These are phyloP conservation scores for Cenchrus purpureus DNA, from an alignment of 176 grass and related monocot species.

Conservation along the genomic window DNA sequence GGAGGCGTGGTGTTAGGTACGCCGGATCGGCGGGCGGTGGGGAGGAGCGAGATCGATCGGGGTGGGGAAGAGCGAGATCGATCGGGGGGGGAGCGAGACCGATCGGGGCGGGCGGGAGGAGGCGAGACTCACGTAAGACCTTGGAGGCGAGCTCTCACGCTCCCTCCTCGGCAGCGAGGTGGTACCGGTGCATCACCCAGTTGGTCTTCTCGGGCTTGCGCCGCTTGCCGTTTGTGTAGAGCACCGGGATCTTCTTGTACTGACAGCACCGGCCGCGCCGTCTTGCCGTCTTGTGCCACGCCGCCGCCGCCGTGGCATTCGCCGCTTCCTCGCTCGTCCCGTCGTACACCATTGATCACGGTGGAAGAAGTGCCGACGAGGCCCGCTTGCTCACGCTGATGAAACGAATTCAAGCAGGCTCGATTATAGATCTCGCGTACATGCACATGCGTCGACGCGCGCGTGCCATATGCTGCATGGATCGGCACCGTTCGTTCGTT, in stretches of 20 bases:
- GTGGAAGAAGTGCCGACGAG: slow-evolving; percentile 93
- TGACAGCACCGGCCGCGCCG: slow-evolving; percentile 70
- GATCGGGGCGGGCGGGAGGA: too few relatives aligned
- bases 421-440: too few relatives aligned
- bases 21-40: too few relatives aligned
- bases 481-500: not conserved
- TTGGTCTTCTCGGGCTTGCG: slow-evolving; percentile 91
- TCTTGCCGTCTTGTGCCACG: slow-evolving; percentile 98
- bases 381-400: slow-evolving; percentile 63
- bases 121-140: slow-evolving; percentile 43
- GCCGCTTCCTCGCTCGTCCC: slow-evolving; percentile 88
- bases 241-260: slow-evolving; percentile 96
- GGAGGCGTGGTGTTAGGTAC: too few relatives aligned
- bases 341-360: slow-evolving; percentile 87
- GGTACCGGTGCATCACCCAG: slow-evolving; percentile 98
- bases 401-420: too few relatives aligned
- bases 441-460: too few relatives aligned
- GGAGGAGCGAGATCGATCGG: too few relatives aligned
- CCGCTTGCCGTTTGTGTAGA: slow-evolving; percentile 93
- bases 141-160: slow-evolving; percentile 92
- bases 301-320: slow-evolving; percentile 29
- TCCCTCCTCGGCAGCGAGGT: slow-evolving; percentile 80
- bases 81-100: too few relatives aligned
- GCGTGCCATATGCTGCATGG: too few relatives aligned
- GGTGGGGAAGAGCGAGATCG: too few relatives aligned